These are phyloP conservation scores for Angophora floribunda DNA, from an alignment of 345 rosid species.

Conservation along the genomic window DNA sequence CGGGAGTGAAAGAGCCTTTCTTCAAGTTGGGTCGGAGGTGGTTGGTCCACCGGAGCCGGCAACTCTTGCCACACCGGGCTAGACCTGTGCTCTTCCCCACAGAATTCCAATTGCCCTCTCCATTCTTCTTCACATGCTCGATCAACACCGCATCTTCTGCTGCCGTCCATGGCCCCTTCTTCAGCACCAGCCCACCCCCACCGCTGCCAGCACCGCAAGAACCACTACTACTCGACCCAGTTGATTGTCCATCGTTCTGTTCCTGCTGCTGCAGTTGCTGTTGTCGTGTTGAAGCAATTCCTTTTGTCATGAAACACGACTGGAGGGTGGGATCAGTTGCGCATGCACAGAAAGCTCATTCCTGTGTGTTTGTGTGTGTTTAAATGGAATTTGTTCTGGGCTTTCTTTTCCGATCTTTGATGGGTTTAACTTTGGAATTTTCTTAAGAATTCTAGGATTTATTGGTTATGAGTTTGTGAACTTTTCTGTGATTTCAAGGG, in stretches of 20 bases:
- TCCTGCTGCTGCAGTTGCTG: not conserved
- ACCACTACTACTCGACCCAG: not conserved
- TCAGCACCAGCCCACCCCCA: not conserved
- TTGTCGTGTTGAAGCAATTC: not conserved
- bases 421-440: not conserved
- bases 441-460: not conserved
- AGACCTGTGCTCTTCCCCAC: constrained; percentile 15
- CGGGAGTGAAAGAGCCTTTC: constrained; percentile 13
- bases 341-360: not conserved
- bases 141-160: constrained; percentile 11
- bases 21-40: constrained; percentile 12
- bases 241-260: not conserved
- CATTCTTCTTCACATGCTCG: constrained; percentile 12
- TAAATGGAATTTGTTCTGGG: not conserved
- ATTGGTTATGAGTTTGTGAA: not conserved
- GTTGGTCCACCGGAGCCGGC: constrained; percentile 20
- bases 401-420: not conserved
- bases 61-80: constrained; percentile 16
- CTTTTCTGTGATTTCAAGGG: not conserved
- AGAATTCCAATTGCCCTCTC: constrained; percentile 19
- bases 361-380: not conserved
- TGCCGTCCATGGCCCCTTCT: constrained; percentile 20
- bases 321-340: not conserved
- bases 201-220: not conserved
- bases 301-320: not conserved